Percentiles rank a stretch among this genome's conserved stretches.
Conservation (phyloP, 495 filamentous ascomycete species). For the Mycothermus thermophilus region DNA sequence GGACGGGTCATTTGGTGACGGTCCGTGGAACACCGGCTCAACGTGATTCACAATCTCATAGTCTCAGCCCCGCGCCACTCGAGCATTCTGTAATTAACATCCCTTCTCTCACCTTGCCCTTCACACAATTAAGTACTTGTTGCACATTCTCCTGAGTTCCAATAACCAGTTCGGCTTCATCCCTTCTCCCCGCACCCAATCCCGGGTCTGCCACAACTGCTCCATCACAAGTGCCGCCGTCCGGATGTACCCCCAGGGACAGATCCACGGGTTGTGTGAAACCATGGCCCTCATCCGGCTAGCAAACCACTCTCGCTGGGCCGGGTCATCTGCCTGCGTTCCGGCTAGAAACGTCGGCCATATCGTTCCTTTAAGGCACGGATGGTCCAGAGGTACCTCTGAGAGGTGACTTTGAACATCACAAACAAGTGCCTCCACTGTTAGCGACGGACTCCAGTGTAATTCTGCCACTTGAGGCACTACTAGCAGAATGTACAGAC, state of each 20-base stretch:
- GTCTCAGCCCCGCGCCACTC: no score
- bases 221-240: slow-evolving; percentile 29
- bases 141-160: slow-evolving; percentile 18
- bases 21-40: neutral
- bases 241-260: slow-evolving; percentile 33
- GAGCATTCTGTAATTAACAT: neutral
- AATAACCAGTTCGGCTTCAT: slow-evolving; percentile 23
- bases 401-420: slow-evolving; percentile 33
- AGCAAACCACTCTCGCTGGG: slow-evolving; percentile 22
- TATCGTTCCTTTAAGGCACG: slow-evolving; percentile 40
- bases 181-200: slow-evolving; percentile 5
- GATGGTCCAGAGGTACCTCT: slow-evolving; percentile 29
- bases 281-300: slow-evolving; percentile 25
- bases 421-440: slow-evolving; percentile 13
- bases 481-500: slow-evolving; percentile 25
- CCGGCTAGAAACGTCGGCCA: slow-evolving; percentile 47
- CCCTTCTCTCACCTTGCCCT: neutral
- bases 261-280: slow-evolving; percentile 17
- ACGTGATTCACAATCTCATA: neutral
- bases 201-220: slow-evolving; percentile 26
- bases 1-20: neutral
- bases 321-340: slow-evolving; percentile 28
- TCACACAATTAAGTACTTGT: slow-evolving; percentile 31
- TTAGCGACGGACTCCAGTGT: slow-evolving; percentile 10
- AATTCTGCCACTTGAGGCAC: slow-evolving; percentile 13